These are phyloP conservation scores for Prunus fruticosa DNA, from an alignment of 306 rosid genomes.

Conservation along the genomic window DNA sequence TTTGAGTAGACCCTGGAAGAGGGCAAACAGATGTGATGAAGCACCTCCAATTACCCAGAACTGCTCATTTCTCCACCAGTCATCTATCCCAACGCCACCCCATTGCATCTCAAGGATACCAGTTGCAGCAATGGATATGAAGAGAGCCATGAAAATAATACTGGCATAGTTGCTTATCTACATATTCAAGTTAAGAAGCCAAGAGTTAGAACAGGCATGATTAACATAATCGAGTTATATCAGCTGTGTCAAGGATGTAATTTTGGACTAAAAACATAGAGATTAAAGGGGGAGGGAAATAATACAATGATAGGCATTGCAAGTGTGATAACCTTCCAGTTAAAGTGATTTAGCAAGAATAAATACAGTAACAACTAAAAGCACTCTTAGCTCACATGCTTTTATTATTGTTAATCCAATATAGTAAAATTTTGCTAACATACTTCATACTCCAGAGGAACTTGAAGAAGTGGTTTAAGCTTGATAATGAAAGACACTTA, in stretches of 20 bases:
- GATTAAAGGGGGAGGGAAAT: background rate
- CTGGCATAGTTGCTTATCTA: slow-evolving; percentile 99
- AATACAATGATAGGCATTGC: background rate
- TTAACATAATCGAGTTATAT: background rate
- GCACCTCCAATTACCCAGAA: slow-evolving; percentile 98
- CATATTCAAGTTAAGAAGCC: slow-evolving; percentile 6
- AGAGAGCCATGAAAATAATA: slow-evolving; percentile 82
- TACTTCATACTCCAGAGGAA: background rate
- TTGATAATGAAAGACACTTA: background rate
- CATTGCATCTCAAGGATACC: slow-evolving; percentile 96
- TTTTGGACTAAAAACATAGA: background rate
- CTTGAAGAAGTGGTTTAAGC: background rate
- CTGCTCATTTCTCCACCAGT: slow-evolving; percentile 99
- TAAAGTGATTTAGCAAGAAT: background rate
- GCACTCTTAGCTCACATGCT: background rate
- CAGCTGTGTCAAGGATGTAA: background rate
- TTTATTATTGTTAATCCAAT: background rate
- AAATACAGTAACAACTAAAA: background rate
- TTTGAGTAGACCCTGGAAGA: slow-evolving; percentile 86
- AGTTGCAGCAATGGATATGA: slow-evolving; percentile 86
- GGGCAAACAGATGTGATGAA: slow-evolving; percentile 90
- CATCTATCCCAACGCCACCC: slow-evolving; percentile 91
- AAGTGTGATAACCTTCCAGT: background rate
- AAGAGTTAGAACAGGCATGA: slow-evolving; percentile 4
- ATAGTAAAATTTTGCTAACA: background rate